Percentiles rank a stretch among this genome's conserved stretches.
Conservation (phyloP, 2,329 filamentous ascomycete genomes). For the Diaporthe vaccinii region DNA sequence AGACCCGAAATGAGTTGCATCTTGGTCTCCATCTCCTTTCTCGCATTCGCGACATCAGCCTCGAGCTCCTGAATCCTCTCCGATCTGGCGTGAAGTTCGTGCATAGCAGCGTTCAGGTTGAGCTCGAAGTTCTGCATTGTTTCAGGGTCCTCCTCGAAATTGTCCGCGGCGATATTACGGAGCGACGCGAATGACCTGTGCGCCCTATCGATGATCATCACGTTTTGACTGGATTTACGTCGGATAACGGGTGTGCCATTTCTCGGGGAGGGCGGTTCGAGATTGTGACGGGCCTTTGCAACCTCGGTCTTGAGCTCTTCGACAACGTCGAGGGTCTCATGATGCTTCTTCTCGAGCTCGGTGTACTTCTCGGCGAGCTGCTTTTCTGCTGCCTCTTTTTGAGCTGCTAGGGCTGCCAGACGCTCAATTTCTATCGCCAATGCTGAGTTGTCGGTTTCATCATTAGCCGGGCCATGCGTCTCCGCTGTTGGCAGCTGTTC, state of each 20-base stretch:
- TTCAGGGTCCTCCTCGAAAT: constrained; percentile 86
- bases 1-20: constrained; percentile 95
- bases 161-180: constrained; percentile 87
- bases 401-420: constrained; percentile 77
- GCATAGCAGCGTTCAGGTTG: constrained; percentile 91
- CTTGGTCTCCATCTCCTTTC: constrained; percentile 98
- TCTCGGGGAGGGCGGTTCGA: constrained; percentile 71
- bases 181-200: constrained; percentile 92
- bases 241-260: constrained; percentile 82
- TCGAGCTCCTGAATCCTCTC: constrained; percentile 93
- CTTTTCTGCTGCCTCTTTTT: constrained; percentile 82
- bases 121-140: constrained; percentile 93
- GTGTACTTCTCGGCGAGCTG: constrained; percentile 83
- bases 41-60: constrained; percentile 82
- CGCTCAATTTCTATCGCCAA: constrained; percentile 77
- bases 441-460: constrained; percentile 58
- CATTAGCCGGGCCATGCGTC: constrained; percentile 47
- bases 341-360: constrained; percentile 86
- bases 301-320: constrained; percentile 92
- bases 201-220: constrained; percentile 89
- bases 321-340: constrained; percentile 84
- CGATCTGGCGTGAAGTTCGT: constrained; percentile 87
- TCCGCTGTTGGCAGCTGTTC: constrained; percentile 8
- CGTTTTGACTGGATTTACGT: constrained; percentile 91
- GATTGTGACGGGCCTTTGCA: constrained; percentile 77